These are phyloP conservation scores for Persicaria tinctoria DNA, from an alignment of 148 eudicot species.

Conservation along the genomic window DNA sequence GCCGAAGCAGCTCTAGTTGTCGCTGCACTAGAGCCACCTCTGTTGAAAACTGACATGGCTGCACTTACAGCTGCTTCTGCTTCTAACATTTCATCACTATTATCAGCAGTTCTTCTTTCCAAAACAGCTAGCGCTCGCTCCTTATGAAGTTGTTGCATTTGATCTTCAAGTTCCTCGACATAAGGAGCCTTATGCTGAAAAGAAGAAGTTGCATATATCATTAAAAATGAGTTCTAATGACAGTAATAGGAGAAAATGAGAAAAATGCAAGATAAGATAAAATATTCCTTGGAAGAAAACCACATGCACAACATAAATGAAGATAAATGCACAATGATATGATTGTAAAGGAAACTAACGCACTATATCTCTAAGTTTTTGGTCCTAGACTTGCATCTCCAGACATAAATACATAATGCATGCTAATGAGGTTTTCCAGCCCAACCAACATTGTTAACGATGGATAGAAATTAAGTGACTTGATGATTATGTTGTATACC, in stretches of 20 bases:
- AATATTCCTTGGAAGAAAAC: background rate
- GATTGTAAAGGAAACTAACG: background rate
- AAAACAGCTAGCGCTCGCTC: constrained; percentile 61
- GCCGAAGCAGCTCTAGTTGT: constrained; percentile 50
- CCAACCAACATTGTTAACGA: background rate
- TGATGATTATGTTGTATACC: no score
- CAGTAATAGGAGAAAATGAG: background rate
- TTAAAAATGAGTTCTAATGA: background rate
- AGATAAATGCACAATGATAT: background rate
- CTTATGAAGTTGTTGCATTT: constrained; percentile 82
- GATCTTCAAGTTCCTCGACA: constrained; percentile 92
- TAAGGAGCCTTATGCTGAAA: constrained; percentile 89
- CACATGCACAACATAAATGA: background rate
- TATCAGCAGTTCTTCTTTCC: constrained; percentile 80
- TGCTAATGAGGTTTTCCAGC: background rate
- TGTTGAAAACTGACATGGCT: constrained; percentile 52
- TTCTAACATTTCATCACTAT: constrained; percentile 73
- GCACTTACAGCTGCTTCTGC: constrained; percentile 79
- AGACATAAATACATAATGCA: background rate
- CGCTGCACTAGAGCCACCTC: constrained; percentile 39
- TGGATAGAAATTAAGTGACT: no score
- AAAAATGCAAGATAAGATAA: background rate
- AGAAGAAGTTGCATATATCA: constrained; percentile 13
- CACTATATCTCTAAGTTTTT: background rate
- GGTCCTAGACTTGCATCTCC: background rate